Evolutionary conservation across 805 yeast species (phyloP), one percentile per base, ranked within the genome.

Genomic region (Teunomyces aglyptinius): DNA sequence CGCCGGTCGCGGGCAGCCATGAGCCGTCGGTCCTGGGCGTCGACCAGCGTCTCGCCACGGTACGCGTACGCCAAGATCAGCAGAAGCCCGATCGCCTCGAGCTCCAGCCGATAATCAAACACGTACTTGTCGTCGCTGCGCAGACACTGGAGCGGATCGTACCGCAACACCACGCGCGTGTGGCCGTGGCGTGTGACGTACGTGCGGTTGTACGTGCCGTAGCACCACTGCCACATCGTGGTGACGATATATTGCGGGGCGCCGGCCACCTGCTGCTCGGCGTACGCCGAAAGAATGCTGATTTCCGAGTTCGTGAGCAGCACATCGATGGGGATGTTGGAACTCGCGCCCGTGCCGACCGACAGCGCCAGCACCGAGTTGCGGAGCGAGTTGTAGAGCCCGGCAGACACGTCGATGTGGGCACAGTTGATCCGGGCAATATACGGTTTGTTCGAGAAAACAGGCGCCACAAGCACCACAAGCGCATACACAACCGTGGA

Each of bases 381-480:
- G 39, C 78, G 59, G 45, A 78, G 59, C 4, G 76, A 66, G 19
- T 70, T 59, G 53, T 78, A 81, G 6, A 82, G 59, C 1, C 86
- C 87, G 15, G 63, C 54, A 1, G 82, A 74, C 15, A 82, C 77
- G 49, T 79, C 81, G 5, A 73, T 60, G 52, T 77, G 82, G 3
- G 77, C 70, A 48, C 82, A 79, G 53, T 76, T 74, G 32, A 82
- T 63, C 33, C 71, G 55, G 5, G 70, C 65, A 7, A 74, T 56
- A 50, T 61, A 64, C 11, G 48, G 41, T 5, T 26, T 29, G 34
- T 45, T 44, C 20, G 58, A 45, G 10, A 54, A 24, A 3, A 57
- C 38, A 3, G 74, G 73, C 3, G 67, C 62, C 10, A 65, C 48
- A 36, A 67, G 48, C 5, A 61, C 44, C 6, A 54, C 49, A 6